These are phyloP conservation scores for Suhomyces atakaporum DNA, from an alignment of 1,139 yeast species.

Conservation along the genomic window DNA sequence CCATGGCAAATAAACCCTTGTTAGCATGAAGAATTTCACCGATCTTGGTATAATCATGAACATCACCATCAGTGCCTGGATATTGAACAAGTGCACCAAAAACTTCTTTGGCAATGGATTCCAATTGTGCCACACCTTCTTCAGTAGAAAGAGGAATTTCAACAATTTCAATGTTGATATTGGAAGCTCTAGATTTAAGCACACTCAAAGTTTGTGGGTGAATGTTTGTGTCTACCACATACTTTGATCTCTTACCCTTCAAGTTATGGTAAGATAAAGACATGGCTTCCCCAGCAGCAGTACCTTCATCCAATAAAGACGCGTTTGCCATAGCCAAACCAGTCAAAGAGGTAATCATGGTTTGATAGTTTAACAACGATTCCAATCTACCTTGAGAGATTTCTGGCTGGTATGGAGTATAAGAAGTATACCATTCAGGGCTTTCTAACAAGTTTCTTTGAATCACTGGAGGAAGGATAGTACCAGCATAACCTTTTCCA, in stretches of 20 bases:
- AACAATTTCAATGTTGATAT: constrained; percentile 67
- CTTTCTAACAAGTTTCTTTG: constrained; percentile 89
- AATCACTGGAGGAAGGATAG: constrained; percentile 86
- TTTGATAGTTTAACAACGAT: constrained; percentile 86
- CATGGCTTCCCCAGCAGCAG: constrained; percentile 99
- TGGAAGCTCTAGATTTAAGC: constrained; percentile 73
- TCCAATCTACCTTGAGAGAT: constrained; percentile 96
- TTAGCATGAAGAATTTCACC: constrained; percentile 66
- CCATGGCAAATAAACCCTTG: constrained; percentile 80
- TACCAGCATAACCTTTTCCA: constrained; percentile 94
- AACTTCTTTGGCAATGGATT: constrained; percentile 40
- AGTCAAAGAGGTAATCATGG: constrained; percentile 83
- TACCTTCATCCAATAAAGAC: constrained; percentile 91
- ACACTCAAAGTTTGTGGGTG: constrained; percentile 89
- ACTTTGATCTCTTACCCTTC: constrained; percentile 67
- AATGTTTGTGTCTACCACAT: constrained; percentile 71
- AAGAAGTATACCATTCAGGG: constrained; percentile 98
- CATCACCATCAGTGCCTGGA: constrained; percentile 84
- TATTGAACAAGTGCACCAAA: constrained; percentile 90
- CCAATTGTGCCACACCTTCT: constrained; percentile 47
- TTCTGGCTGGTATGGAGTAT: constrained; percentile 98
- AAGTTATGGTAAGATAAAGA: constrained; percentile 70
- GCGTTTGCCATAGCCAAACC: constrained; percentile 94
- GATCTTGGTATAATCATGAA: constrained; percentile 54
- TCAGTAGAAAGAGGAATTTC: constrained; percentile 55